These are phyloP conservation scores for Cladorrhinum samala DNA, from an alignment of 495 filamentous ascomycete species.

Conservation along the genomic window DNA sequence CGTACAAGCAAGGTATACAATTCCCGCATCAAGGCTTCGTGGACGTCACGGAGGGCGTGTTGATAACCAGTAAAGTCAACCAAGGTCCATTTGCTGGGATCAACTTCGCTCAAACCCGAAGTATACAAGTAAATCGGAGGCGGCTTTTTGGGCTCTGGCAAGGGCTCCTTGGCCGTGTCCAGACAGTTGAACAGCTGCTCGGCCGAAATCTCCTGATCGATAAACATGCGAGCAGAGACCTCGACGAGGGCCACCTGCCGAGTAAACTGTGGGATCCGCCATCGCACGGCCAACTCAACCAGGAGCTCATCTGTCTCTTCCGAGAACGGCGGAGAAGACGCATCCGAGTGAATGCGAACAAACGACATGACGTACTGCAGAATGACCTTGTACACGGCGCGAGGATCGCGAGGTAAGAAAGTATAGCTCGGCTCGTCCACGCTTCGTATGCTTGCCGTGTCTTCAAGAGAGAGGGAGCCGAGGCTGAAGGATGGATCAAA, in stretches of 20 bases:
- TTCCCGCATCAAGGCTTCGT: conserved; percentile 81
- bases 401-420: conserved; percentile 83
- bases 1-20: conserved; percentile 79
- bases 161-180: conserved; percentile 67
- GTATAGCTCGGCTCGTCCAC: conserved; percentile 60
- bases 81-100: conserved; percentile 65
- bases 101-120: conserved; percentile 37
- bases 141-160: conserved; percentile 49
- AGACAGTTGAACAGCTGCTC: conserved; percentile 79
- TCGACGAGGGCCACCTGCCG: conserved; percentile 78
- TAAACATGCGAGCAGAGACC: conserved; percentile 74
- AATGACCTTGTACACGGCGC: conserved; percentile 73
- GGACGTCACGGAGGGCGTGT: conserved; percentile 63
- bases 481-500: conserved; percentile 77
- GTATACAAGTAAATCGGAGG: conserved; percentile 36
- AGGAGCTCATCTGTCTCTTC: conserved; percentile 77
- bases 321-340: conserved; percentile 59
- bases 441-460: conserved; percentile 44
- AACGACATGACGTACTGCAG: conserved; percentile 65
- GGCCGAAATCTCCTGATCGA: conserved; percentile 75
- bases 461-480: conserved; percentile 60
- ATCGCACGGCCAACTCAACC: conserved; percentile 77
- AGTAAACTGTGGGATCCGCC: conserved; percentile 84
- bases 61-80: conserved; percentile 71
- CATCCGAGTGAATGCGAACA: conserved; percentile 45